Evolutionary conservation across 202 grass and related monocot genomes (phyloP).

Genomic region (Dendrocalamus latiflorus): DNA sequence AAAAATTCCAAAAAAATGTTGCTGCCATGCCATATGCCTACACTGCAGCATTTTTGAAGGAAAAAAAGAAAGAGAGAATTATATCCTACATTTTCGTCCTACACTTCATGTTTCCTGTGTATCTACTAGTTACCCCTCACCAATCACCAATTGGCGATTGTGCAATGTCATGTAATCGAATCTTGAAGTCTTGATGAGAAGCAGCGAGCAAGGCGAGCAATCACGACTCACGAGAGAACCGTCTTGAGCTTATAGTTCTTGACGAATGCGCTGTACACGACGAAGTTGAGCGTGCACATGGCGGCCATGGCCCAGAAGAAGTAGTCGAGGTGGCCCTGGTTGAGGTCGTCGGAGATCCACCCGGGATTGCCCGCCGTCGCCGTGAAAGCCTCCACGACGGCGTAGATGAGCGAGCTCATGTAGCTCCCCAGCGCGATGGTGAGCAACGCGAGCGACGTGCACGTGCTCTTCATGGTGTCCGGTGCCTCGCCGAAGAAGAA

Average conservation of each 20-base stretch:
- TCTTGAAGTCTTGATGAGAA: neutral
- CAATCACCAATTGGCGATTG: neutral
- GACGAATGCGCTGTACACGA: constrained; percentile 50
- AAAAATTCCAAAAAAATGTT: neutral
- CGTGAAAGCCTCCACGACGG: constrained; percentile 38
- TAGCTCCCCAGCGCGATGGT: constrained; percentile 63
- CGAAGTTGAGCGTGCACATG: constrained; percentile 59
- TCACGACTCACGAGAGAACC: constrained; percentile 30
- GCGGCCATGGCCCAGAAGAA: constrained; percentile 58
- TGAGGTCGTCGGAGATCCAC: constrained; percentile 73
- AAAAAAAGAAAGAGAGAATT: too few relatives aligned
- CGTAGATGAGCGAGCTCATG: constrained; percentile 60
- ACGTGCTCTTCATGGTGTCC: constrained; percentile 77
- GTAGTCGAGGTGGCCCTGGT: constrained; percentile 74
- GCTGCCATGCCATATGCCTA: neutral
- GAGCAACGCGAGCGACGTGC: constrained; percentile 60
- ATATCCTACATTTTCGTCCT: neutral
- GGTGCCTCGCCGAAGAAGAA: constrained; percentile 81
- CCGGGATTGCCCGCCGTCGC: constrained; percentile 23
- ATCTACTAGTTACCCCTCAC: neutral
- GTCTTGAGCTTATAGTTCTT: constrained; percentile 64
- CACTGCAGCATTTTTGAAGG: neutral
- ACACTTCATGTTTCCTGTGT: neutral
- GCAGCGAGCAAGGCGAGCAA: neutral
- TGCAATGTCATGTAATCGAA: neutral